Base-by-base conservation (phyloP, 2,329 filamentous ascomycete genomes). In the Phyllosticta capitalensis region DNA sequence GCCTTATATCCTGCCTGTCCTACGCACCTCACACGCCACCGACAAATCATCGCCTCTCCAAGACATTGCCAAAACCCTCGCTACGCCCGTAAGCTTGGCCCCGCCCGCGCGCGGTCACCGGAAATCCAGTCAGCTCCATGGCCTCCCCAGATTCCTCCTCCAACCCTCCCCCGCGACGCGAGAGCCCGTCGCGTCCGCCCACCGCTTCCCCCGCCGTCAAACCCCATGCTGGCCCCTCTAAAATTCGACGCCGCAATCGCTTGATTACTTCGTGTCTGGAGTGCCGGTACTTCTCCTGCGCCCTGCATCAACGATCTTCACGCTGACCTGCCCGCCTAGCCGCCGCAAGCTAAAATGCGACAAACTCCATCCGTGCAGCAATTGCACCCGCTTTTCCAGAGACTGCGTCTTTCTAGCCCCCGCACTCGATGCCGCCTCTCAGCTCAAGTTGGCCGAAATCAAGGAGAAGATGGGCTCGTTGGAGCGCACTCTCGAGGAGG, bases 291-390 rank as follows among this genome's bases (percentile, higher is more conserved):
- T 53, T 56, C 9, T 21, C 54, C 20, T 52, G 24, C 52, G 48
- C 22, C 51, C 53, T 48, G 52, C 57, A 33, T 26, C 24, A 59
- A 48, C 10, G 28, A 49, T 21, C 45, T 20, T 20, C 58, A 70
- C 87, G 19, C 54, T 60, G 53, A 60, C 26, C 33, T 38, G 49
- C 17, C 2, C n/a, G 5, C 28, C n/a, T 68, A 81, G 89, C 48
- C 82, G 87, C 21, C 81, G 89, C 49, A 92, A 92, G 73, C 77
- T 91, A 59, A 89, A 88, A 70, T 92, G 89, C 74, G 86, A 89
- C 75, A 90, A 89, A 68, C 73, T 78, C 20, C 81, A 87, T 55
- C 87, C 89, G 62, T 92, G 88, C 69, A 79, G 78, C 63, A 89
- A 89, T 71, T 87, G 84, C 71, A 73, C 71, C n/a, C 74, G 78